A percentile compares a stretch with the other conserved stretches of the same genome.
Conservation (phyloP, 805 yeast species). For the Kuraishia molischiana region DNA sequence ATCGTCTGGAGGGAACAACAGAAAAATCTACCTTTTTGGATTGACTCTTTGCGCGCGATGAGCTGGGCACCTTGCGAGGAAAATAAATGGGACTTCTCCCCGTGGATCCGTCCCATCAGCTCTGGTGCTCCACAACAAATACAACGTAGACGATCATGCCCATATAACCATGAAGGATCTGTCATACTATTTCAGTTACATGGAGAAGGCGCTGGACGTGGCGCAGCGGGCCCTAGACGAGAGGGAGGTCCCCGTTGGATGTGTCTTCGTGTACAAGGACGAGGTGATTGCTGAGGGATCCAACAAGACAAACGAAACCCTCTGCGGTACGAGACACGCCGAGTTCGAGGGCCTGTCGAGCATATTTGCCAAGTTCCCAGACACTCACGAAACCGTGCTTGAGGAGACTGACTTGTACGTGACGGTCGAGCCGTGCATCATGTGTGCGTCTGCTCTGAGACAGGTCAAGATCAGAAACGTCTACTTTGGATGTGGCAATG, state of each 20-base stretch:
- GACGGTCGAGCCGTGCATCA: constrained; percentile 95
- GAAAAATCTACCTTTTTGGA: no score
- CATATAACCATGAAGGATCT: constrained; percentile 1
- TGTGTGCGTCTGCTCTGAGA: constrained; percentile 91
- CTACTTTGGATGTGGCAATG: constrained; percentile 89
- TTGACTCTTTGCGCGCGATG: no score
- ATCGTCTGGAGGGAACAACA: no score
- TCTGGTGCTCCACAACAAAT: neutral
- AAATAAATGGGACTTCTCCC: neutral
- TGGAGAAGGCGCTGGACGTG: constrained; percentile 41
- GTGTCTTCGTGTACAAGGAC: constrained; percentile 47
- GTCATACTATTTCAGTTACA: constrained; percentile 24
- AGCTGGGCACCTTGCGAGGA: neutral
- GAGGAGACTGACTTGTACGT: constrained; percentile 66
- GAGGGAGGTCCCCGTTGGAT: constrained; percentile 84
- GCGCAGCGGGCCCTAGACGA: constrained; percentile 55
- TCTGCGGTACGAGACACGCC: constrained; percentile 88
- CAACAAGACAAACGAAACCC: constrained; percentile 77
- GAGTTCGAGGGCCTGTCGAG: constrained; percentile 74
- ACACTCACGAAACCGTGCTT: constrained; percentile 25
- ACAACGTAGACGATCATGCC: neutral
- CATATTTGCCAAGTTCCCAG: constrained; percentile 26
- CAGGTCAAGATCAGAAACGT: constrained; percentile 70
- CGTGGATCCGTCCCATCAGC: neutral
- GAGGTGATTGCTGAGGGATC: constrained; percentile 64